Base-by-base conservation (phyloP, 2,329 filamentous ascomycete genomes). In the Fusarium secorum region DNA sequence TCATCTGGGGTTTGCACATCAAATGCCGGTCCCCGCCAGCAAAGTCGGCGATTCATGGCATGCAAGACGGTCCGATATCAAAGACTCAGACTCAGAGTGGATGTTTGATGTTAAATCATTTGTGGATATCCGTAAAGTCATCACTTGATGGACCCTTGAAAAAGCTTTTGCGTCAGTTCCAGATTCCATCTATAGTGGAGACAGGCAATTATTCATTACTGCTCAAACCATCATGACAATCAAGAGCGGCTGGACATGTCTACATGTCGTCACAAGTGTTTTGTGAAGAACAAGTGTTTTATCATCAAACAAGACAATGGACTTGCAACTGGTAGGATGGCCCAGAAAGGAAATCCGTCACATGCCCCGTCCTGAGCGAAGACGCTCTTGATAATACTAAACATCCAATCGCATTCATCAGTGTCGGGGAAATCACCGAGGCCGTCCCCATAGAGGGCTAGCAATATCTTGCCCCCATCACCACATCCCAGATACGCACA, bases 61-160 rank as follows among this genome's bases (percentile, higher is more conserved):
- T 44, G 30, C 68, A 49, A 72, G 66, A 72, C 69, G 69, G 69
- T 63, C 69, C 69, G 69, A 71, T 72, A 69, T 65, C 39, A 24
- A 62, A 52, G 41, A 61, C 24, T 26, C 28, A 18, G 17, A 41
- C 35, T 36, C 35, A 20, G 35, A 46, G 67, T 71, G 68, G 59
- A 52, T 65, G 57, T 65, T 64, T 68, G 46, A 67, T 53, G 42
- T 63, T 65, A 46, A 52, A 58, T 65, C 60, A 45, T 42, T 42
- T 42, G 68, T 71, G 68, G 65, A 52, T 66, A n/a, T n/a, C n/a
- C n/a, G n/a, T n/a, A 59, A 39, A 33, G 41, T 33, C 32, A 26
- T 36, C 35, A 51, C 63, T 51, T 56, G 24, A 67, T 56, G 56
- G 63, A 56, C 33, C 64, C 64, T 57, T 22, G n/a, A 35, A 68